Evolutionary conservation across 2,329 filamentous ascomycete species (phyloP), one percentile per base, ranked within the genome.

Genomic region (Paecilomyces dactylethromorphus): DNA sequence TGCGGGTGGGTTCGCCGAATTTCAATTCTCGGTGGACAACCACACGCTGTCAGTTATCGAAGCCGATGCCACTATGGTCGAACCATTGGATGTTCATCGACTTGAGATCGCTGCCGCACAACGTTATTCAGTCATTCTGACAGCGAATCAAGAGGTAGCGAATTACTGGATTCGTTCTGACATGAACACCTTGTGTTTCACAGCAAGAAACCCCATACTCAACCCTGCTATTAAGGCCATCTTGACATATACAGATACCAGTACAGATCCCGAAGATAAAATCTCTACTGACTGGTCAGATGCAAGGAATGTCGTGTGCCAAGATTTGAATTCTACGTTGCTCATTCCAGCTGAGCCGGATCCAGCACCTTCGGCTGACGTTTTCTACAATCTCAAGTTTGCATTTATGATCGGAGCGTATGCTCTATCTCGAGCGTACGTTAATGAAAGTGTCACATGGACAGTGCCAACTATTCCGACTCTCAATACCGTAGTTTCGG

Each of bases 41-140:
- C 58, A 59, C 33, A 59, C 58, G 1, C 33, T 59, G 29, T 56
- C 58, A 6, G 54, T 59, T 33, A 59, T 59, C 15, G 58, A 59
- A 24, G 58, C 54, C 8, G 58, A 59, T 22, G 49, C 53, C 24
- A 59, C 58, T 31, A 59, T 59, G 58, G 58, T 59, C 11, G 58
- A 59, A 35, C 50, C 58, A 5, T 33, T 59, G 15, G 24, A 53
- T 12, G 54, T 59, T 2, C 55, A 59, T 32, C 39, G 49, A 12
- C 12, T 59, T 8, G 54, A 56, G 31, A 53, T 59, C 31, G 54
- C 58, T 22, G 54, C 54, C 12, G 58, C 58, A 4, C 53, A 59
- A 11, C 58, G 58, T 21, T 78, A 79, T 64, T 79, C 81, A 57
- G 63, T 82, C 7, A 66, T 82, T 32, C 71, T 82, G 18, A 69